These are phyloP conservation scores for Rhodotorula taiwanensis DNA, from an alignment of 768 basidiomycete species.

Conservation along the genomic window DNA sequence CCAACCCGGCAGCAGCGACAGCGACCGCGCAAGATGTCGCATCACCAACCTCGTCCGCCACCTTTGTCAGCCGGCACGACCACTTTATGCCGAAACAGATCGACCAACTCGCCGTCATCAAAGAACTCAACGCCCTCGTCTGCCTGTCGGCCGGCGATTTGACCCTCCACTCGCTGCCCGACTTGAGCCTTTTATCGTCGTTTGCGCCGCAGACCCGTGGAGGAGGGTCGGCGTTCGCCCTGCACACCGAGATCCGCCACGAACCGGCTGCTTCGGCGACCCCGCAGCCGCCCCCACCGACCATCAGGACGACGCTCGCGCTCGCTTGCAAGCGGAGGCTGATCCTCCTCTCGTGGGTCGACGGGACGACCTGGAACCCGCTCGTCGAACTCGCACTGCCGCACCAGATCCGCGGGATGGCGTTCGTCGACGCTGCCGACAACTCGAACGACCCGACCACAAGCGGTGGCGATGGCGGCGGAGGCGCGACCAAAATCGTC, in stretches of 20 bases:
- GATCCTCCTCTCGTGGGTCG: constrained; percentile 77
- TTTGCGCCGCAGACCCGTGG: constrained; percentile 58
- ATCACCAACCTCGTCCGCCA: constrained; percentile 3
- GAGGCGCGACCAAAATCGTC: constrained; percentile 53
- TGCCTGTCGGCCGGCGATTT: constrained; percentile 68
- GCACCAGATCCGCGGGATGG: constrained; percentile 79
- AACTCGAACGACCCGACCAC: no score
- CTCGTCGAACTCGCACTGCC: constrained; percentile 65
- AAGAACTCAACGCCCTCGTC: constrained; percentile 76
- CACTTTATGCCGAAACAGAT: constrained; percentile 53
- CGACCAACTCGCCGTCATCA: constrained; percentile 79
- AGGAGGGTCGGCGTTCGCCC: constrained; percentile 68
- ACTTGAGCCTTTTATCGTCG: constrained; percentile 59
- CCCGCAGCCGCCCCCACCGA: constrained; percentile 44
- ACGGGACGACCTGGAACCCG: constrained; percentile 60
- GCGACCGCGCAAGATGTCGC: background rate
- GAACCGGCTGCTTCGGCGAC: constrained; percentile 20
- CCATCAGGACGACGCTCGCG: constrained; percentile 64
- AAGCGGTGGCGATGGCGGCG: background rate
- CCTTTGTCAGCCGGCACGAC: constrained; percentile 19
- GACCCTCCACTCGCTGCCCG: constrained; percentile 69
- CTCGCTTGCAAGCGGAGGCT: constrained; percentile 80
- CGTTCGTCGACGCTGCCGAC: constrained; percentile 56
- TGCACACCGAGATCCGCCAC: constrained; percentile 59
- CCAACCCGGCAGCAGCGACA: background rate